These are phyloP conservation scores for Fusarium sp. DNA, from an alignment of 2,329 filamentous ascomycete species.

Conservation along the genomic window DNA sequence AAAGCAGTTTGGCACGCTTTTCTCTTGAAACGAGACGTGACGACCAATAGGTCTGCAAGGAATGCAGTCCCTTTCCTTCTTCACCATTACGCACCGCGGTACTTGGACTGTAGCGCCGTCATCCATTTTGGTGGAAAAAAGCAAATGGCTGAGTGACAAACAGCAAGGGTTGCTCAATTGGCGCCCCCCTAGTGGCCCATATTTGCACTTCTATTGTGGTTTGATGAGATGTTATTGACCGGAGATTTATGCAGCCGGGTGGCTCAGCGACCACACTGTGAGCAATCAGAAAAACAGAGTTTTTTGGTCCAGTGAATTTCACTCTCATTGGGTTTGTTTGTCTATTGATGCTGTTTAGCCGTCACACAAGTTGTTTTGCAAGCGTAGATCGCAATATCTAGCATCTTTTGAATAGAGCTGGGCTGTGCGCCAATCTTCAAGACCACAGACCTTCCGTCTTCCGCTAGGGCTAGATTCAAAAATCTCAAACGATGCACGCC, in stretches of 20 bases:
- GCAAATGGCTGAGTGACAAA: not conserved
- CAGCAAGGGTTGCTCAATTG: not conserved
- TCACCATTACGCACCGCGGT: not conserved
- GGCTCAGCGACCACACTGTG: constrained; percentile 3
- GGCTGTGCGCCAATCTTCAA: not conserved
- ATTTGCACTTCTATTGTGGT: constrained; percentile 1
- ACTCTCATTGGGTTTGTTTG: not conserved
- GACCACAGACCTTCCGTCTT: not conserved
- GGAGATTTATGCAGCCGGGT: not conserved
- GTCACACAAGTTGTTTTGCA: not conserved
- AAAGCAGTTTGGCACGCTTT: constrained; percentile 11
- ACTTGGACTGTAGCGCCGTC: not conserved
- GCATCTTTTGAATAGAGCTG: not conserved
- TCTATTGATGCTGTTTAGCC: not conserved
- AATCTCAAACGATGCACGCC: not conserved
- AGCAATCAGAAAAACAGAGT: constrained; percentile 8
- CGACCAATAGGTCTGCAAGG: constrained; percentile 7
- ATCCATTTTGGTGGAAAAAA: constrained; percentile 1
- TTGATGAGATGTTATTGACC: not conserved
- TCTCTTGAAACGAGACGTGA: constrained; percentile 7
- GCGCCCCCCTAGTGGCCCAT: not conserved
- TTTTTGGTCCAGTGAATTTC: not conserved
- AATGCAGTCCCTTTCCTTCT: not conserved
- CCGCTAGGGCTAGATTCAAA: not conserved
- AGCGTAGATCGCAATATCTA: constrained; percentile 1